These are phyloP conservation scores for Bipolaris bicolor DNA, from an alignment of 2,329 filamentous ascomycete genomes.

Conservation along the genomic window DNA sequence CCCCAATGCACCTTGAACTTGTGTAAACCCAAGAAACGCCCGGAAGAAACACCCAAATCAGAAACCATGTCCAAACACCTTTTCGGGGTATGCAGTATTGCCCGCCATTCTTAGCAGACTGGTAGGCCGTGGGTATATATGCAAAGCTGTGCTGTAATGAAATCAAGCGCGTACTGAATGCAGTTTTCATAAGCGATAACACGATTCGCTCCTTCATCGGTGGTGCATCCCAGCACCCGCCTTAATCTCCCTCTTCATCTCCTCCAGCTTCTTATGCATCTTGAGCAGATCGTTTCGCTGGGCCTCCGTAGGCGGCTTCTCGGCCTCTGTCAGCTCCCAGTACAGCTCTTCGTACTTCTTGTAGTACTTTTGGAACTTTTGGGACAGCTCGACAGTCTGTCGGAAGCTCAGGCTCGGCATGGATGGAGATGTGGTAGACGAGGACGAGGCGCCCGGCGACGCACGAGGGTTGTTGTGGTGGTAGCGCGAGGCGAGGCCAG, in stretches of 20 bases:
- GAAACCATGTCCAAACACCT: slow-evolving; percentile 20
- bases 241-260: slow-evolving; percentile 64
- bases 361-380: slow-evolving; percentile 64
- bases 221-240: slow-evolving; percentile 42
- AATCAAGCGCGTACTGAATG: slow-evolving; percentile 19
- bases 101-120: slow-evolving; percentile 14
- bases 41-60: background rate
- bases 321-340: slow-evolving; percentile 51
- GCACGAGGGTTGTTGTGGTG: slow-evolving; percentile 40
- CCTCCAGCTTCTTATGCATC: slow-evolving; percentile 61
- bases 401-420: slow-evolving; percentile 49
- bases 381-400: slow-evolving; percentile 54
- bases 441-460: slow-evolving; percentile 44
- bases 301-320: slow-evolving; percentile 53
- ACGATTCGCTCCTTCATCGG: slow-evolving; percentile 22
- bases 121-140: slow-evolving; percentile 29
- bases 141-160: slow-evolving; percentile 23
- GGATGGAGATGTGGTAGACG: slow-evolving; percentile 43
- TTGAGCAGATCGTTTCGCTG: slow-evolving; percentile 61
- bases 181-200: slow-evolving; percentile 7
- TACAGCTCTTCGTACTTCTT: slow-evolving; percentile 64
- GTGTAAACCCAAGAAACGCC: slow-evolving; percentile 11
- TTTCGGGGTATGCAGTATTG: slow-evolving; percentile 28
- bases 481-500: slow-evolving; percentile 45
- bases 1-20: slow-evolving; percentile 19